Evolutionary conservation across 2,329 filamentous ascomycete genomes (phyloP).

Genomic region (Metarhizium robertsii): DNA sequence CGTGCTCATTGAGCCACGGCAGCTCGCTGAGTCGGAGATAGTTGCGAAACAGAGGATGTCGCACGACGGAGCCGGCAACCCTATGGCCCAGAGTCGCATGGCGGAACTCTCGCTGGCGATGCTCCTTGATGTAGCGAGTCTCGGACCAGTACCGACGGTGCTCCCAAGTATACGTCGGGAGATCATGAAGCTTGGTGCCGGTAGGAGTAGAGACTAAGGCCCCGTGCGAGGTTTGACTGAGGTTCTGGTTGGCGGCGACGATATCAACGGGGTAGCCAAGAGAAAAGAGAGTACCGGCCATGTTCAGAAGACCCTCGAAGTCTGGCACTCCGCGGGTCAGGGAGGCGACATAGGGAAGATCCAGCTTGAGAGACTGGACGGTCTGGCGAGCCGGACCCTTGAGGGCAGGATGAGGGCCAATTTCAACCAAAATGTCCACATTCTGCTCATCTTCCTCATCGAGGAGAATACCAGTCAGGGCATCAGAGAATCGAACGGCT

Average conservation of each 20-base stretch:
- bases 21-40: slow-evolving; percentile 18
- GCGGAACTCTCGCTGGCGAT: slow-evolving; percentile 13
- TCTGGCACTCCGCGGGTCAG: slow-evolving; percentile 17
- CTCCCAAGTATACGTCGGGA: slow-evolving; percentile 21
- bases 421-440: slow-evolving; percentile 16
- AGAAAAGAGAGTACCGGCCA: slow-evolving; percentile 29
- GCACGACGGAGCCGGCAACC: slow-evolving; percentile 12
- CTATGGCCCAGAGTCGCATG: slow-evolving; percentile 17
- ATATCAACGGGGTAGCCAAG: slow-evolving; percentile 32
- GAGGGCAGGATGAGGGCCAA: slow-evolving; percentile 30
- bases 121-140: slow-evolving; percentile 13
- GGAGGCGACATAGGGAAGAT: slow-evolving; percentile 19
- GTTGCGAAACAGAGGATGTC: slow-evolving; percentile 22
- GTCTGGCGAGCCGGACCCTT: slow-evolving; percentile 28
- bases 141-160: slow-evolving; percentile 21
- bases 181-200: slow-evolving; percentile 8
- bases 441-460: slow-evolving; percentile 4
- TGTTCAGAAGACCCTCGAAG: slow-evolving; percentile 14
- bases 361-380: slow-evolving; percentile 13
- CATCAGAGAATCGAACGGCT: neutral
- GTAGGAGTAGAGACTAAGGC: neutral
- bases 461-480: neutral
- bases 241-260: slow-evolving; percentile 26
- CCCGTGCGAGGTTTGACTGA: slow-evolving; percentile 1
- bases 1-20: slow-evolving; percentile 25